Evolutionary conservation across 2,329 filamentous ascomycete genomes (phyloP).

Genomic region (Arthrobotrys pseudoclavata): DNA sequence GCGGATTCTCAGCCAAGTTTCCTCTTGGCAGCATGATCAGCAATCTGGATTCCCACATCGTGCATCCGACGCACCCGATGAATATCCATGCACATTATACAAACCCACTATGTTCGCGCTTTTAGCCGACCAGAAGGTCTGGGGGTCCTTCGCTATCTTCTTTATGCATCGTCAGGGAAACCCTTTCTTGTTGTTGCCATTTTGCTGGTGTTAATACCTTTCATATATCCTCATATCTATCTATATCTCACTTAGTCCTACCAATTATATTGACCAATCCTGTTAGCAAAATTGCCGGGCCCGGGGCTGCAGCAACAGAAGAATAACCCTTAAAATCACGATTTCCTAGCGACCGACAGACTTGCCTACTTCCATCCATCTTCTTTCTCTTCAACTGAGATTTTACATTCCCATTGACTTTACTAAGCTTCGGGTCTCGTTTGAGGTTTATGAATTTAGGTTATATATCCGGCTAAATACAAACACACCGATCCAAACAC

Average conservation of each 20-base stretch:
- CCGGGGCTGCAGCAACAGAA: neutral
- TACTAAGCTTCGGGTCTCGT: neutral
- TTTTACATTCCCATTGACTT: neutral
- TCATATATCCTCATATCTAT: neutral
- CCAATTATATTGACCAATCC: neutral
- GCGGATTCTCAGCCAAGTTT: neutral
- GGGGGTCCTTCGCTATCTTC: neutral
- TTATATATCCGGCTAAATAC: conserved; percentile 13
- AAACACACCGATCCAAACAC: conserved; percentile 8
- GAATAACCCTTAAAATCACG: neutral
- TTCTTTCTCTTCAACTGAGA: neutral
- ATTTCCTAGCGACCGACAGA: neutral
- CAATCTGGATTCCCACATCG: conserved; percentile 4
- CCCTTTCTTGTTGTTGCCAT: neutral
- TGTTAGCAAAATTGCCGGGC: neutral
- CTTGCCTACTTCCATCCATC: neutral
- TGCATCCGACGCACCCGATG: conserved; percentile 34
- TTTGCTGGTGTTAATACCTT: neutral
- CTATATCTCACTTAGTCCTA: neutral
- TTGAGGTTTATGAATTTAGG: neutral
- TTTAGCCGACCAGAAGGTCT: conserved; percentile 14
- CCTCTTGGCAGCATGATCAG: conserved; percentile 11
- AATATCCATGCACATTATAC: neutral
- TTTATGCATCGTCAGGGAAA: neutral
- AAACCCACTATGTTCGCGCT: neutral